Evolutionary conservation across 2,329 filamentous ascomycete genomes (phyloP).

Genomic region (Pseudocercospora musae): DNA sequence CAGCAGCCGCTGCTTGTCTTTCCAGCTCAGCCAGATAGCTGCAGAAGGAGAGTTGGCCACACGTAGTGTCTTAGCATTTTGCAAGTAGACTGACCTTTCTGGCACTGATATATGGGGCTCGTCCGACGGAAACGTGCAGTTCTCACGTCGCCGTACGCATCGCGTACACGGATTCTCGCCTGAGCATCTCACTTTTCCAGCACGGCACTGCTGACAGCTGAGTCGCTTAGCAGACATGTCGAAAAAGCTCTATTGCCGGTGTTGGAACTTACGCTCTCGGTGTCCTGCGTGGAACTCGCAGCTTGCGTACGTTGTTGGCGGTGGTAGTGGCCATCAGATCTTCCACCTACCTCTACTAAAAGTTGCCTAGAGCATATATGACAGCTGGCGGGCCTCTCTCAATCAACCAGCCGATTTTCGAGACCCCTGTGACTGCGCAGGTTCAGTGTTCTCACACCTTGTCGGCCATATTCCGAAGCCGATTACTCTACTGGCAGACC

Average conservation of each 20-base stretch:
- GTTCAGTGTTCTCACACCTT: background rate
- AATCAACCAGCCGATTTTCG: background rate
- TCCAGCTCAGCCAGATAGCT: conserved; percentile 13
- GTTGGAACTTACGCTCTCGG: conserved; percentile 11
- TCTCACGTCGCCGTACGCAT: conserved; percentile 44
- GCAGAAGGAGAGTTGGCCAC: background rate
- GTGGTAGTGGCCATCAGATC: background rate
- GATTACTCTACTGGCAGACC: background rate
- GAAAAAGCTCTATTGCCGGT: background rate
- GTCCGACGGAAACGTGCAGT: conserved; percentile 41
- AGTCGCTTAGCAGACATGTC: background rate
- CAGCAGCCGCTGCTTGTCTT: conserved; percentile 5
- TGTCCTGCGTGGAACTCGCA: conserved; percentile 11
- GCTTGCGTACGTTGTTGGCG: background rate
- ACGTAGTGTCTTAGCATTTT: no score
- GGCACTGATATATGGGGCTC: conserved; percentile 14
- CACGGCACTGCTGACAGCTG: conserved; percentile 46
- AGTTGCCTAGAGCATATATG: background rate
- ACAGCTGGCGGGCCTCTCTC: background rate
- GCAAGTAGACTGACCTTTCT: background rate
- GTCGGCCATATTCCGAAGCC: background rate
- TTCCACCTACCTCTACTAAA: background rate
- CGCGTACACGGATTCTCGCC: conserved; percentile 43
- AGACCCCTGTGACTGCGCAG: background rate
- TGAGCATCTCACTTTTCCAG: conserved; percentile 48